These are phyloP conservation scores for Daldinia grandis DNA, from an alignment of 495 filamentous ascomycete species.

Conservation along the genomic window DNA sequence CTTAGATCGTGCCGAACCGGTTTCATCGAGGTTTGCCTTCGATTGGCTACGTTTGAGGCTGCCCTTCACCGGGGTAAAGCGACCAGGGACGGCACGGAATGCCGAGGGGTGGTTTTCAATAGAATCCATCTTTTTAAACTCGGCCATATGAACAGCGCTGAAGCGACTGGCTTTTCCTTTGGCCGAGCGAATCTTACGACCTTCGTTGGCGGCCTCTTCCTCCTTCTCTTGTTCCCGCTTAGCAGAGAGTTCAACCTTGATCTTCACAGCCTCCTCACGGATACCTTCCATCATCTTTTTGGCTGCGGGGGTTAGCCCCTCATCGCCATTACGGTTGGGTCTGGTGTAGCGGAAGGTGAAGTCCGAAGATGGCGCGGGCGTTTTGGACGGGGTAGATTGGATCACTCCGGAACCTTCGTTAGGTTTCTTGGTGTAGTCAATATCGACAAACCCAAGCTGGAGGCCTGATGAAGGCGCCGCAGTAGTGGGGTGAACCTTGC, in stretches of 20 bases:
- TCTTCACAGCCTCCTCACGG: slow-evolving; percentile 71
- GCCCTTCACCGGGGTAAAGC: slow-evolving; percentile 61
- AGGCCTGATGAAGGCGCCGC: slow-evolving; percentile 72
- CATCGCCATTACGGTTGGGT: slow-evolving; percentile 62
- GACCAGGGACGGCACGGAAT: slow-evolving; percentile 70
- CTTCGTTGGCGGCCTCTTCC: slow-evolving; percentile 52
- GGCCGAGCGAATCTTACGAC: slow-evolving; percentile 77
- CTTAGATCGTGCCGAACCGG: slow-evolving; percentile 54
- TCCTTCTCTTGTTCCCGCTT: slow-evolving; percentile 58
- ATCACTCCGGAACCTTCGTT: slow-evolving; percentile 35
- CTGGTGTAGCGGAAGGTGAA: slow-evolving; percentile 79
- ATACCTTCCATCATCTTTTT: slow-evolving; percentile 80
- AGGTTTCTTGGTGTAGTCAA: slow-evolving; percentile 54
- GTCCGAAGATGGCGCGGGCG: slow-evolving; percentile 60
- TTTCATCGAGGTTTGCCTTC: slow-evolving; percentile 73
- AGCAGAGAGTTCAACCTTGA: slow-evolving; percentile 70
- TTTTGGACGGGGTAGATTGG: slow-evolving; percentile 61
- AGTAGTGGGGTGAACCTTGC: slow-evolving; percentile 74
- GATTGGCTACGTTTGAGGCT: slow-evolving; percentile 79
- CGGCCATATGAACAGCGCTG: slow-evolving; percentile 81
- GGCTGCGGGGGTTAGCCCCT: slow-evolving; percentile 72
- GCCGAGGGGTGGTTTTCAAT: slow-evolving; percentile 85
- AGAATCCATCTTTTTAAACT: slow-evolving; percentile 97
- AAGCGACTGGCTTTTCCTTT: slow-evolving; percentile 80
- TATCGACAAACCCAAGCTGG: slow-evolving; percentile 72